Evolutionary conservation across 2,329 filamentous ascomycete species (phyloP).

Genomic region (Alternaria sp.): DNA sequence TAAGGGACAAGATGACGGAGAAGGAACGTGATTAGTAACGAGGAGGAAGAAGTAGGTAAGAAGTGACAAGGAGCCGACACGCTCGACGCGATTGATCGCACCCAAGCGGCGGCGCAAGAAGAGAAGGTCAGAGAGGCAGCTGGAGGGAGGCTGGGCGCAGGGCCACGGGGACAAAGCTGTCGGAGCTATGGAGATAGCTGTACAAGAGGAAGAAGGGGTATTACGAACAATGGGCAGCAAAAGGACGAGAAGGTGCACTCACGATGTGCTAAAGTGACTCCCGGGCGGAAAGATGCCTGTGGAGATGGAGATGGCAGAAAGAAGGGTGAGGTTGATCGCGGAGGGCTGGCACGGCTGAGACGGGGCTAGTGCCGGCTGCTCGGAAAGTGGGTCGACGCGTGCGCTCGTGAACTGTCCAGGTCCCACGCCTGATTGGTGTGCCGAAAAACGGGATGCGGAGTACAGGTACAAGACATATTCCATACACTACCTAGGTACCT

Average conservation of each 20-base stretch:
- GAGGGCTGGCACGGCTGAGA: conserved; percentile 31
- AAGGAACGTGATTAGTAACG: conserved; percentile 38
- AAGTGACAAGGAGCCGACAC: conserved; percentile 40
- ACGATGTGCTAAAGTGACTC: conserved; percentile 48
- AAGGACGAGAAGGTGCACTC: conserved; percentile 49
- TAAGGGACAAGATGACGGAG: conserved; percentile 41
- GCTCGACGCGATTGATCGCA: conserved; percentile 45
- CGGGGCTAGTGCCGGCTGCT: conserved; percentile 27
- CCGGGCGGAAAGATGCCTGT: conserved; percentile 29
- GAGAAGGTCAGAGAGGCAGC: conserved; percentile 43
- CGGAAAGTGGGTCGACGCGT: conserved; percentile 36
- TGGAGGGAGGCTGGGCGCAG: conserved; percentile 39
- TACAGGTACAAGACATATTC: conserved; percentile 4
- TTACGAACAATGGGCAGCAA: conserved; percentile 39
- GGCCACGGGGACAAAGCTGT: conserved; percentile 44
- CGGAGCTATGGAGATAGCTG: conserved; percentile 44
- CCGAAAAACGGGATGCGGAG: conserved; percentile 15
- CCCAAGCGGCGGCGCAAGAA: conserved; percentile 41
- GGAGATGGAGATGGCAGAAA: conserved; percentile 35
- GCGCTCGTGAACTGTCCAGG: conserved; percentile 13
- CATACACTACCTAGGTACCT: background rate
- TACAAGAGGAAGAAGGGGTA: conserved; percentile 34
- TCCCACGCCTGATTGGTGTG: conserved; percentile 29
- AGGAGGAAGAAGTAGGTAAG: conserved; percentile 25
- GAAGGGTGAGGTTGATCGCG: conserved; percentile 34